Percentiles rank a stretch among this genome's conserved stretches.
Evolutionary conservation across 179 eudicot genomes (phyloP).

Genomic region (Camellia oleifera): DNA sequence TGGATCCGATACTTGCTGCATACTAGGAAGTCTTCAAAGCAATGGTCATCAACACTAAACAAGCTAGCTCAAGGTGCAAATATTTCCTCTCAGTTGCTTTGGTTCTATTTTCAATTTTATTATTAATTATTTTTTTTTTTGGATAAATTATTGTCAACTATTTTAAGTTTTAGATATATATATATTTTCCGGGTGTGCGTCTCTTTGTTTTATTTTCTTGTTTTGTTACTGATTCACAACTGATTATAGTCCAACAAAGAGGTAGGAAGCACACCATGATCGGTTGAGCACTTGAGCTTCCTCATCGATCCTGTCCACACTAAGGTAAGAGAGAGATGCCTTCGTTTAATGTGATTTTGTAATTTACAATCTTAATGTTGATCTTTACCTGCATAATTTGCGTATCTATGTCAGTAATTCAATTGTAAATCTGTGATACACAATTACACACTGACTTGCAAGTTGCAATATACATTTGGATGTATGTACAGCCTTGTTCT

Average conservation of each 20-base stretch:
- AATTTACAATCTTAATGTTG: not conserved
- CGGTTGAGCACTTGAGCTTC: conserved; percentile 64
- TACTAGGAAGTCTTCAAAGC: conserved; percentile 90
- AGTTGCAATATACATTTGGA: not conserved
- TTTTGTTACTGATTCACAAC: conserved; percentile 1
- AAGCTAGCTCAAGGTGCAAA: conserved; percentile 82
- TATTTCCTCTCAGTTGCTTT: not conserved
- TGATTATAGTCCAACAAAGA: conserved; percentile 65
- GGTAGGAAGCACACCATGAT: conserved; percentile 92
- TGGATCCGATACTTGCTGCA: conserved; percentile 81
- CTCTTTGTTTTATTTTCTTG: not conserved
- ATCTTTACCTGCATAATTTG: not conserved
- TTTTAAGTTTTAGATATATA: not conserved
- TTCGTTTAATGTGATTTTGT: not conserved
- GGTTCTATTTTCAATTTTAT: not conserved
- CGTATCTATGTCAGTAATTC: not conserved
- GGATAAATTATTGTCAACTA: no score
- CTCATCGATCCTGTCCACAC: conserved; percentile 5
- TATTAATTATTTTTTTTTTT: no score
- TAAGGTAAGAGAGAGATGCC: conserved; percentile 3
- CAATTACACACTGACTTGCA: not conserved
- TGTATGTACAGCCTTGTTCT: not conserved
- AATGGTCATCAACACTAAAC: conserved; percentile 86
- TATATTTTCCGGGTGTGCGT: no score
- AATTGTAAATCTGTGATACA: not conserved